A percentile compares a stretch with the other conserved stretches of the same genome.
These are phyloP conservation scores for Talaromyces islandicus DNA, from an alignment of 2,329 filamentous ascomycete genomes.

Conservation along the genomic window DNA sequence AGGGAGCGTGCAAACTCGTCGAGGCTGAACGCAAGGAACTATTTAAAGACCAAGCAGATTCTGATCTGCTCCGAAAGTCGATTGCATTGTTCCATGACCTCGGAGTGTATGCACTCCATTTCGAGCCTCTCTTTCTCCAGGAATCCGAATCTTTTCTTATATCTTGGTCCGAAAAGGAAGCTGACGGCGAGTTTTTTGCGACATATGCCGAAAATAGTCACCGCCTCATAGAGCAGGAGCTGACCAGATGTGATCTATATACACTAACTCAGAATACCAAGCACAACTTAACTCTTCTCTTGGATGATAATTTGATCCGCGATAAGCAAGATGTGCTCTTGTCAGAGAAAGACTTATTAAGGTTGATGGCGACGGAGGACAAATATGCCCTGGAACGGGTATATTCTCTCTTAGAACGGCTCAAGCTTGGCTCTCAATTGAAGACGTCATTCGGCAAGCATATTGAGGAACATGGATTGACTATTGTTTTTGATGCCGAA, in stretches of 20 bases:
- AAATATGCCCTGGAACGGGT: slow-evolving; percentile 66
- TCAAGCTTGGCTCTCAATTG: slow-evolving; percentile 63
- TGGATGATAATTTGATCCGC: slow-evolving; percentile 67
- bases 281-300: slow-evolving; percentile 64
- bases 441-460: slow-evolving; percentile 71
- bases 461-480: slow-evolving; percentile 67
- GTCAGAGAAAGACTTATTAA: slow-evolving; percentile 60
- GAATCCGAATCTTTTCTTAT: slow-evolving; percentile 63
- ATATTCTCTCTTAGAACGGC: slow-evolving; percentile 70
- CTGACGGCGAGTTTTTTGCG: slow-evolving; percentile 57
- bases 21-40: slow-evolving; percentile 59
- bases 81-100: slow-evolving; percentile 83
- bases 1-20: slow-evolving; percentile 72
- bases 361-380: slow-evolving; percentile 66
- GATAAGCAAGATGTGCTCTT: slow-evolving; percentile 62
- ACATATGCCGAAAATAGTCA: slow-evolving; percentile 69
- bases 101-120: slow-evolving; percentile 68
- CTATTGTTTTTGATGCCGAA: slow-evolving; percentile 73
- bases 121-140: slow-evolving; percentile 70
- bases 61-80: slow-evolving; percentile 62
- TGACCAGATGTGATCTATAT: slow-evolving; percentile 70
- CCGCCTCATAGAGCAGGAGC: slow-evolving; percentile 64
- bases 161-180: slow-evolving; percentile 63
- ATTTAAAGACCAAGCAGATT: slow-evolving; percentile 50
- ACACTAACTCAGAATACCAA: slow-evolving; percentile 79